These are phyloP conservation scores for Zizania palustris DNA, from an alignment of 202 grass and related monocot species.

Conservation along the genomic window DNA sequence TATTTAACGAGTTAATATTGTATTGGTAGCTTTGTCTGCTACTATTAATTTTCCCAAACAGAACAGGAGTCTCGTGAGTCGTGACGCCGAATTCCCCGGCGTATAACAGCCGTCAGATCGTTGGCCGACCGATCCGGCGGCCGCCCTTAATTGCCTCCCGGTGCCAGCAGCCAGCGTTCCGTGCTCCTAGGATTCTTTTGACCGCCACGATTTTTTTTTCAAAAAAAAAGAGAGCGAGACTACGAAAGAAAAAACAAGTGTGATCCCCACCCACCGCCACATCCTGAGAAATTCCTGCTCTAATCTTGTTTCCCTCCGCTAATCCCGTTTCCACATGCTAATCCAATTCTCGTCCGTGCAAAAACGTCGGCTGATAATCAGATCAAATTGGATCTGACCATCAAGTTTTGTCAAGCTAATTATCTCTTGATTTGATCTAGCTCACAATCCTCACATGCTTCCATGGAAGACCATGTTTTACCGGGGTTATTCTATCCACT, in stretches of 20 bases:
- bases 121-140: conserved; percentile 30
- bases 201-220: not conserved
- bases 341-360: not conserved
- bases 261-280: conserved; percentile 8
- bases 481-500: conserved; percentile 36
- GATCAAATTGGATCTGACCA: conserved; percentile 35
- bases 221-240: not conserved
- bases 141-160: conserved; percentile 34
- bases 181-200: conserved; percentile 48
- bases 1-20: too few relatives aligned
- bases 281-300: not conserved
- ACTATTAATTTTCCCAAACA: too few relatives aligned
- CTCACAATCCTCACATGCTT: conserved; percentile 47
- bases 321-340: conserved; percentile 18
- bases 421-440: not conserved
- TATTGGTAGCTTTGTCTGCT: too few relatives aligned
- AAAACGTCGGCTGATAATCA: not conserved
- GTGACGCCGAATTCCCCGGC: conserved; percentile 14
- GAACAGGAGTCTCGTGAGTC: conserved; percentile 38
- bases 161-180: not conserved
- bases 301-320: not conserved
- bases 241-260: not conserved
- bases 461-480: not conserved
- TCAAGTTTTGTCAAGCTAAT: not conserved
- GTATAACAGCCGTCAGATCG: conserved; percentile 17